Conservation (phyloP, 2,329 filamentous ascomycete genomes). For the Tolypocladium nubicola region DNA sequence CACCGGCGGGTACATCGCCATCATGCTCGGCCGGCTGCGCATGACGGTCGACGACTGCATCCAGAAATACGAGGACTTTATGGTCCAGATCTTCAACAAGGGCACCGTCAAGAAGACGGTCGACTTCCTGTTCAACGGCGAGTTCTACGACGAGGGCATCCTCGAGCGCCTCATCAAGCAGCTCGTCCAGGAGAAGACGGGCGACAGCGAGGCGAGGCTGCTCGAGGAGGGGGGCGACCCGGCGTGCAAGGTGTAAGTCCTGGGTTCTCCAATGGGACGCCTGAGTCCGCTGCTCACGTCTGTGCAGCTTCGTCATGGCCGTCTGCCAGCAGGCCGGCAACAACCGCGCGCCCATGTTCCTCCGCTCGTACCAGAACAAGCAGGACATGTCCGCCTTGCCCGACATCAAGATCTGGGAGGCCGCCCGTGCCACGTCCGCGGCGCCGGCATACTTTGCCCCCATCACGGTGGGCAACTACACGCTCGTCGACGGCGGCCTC, state of each 20-base stretch:
- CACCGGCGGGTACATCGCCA: conserved; percentile 24
- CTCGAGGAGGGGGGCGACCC: not conserved
- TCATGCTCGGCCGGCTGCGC: conserved; percentile 26
- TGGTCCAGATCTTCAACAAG: conserved; percentile 1
- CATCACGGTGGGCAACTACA: not conserved
- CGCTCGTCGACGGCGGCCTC: conserved; percentile 5
- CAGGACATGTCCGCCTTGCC: conserved; percentile 2
- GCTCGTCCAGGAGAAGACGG: not conserved
- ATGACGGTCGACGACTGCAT: conserved; percentile 4
- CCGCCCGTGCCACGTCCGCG: conserved; percentile 4
- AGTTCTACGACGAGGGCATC: not conserved
- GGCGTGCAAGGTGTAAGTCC: not conserved
- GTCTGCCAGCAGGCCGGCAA: not conserved
- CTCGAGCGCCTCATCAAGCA: conserved; percentile 1
- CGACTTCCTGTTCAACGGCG: not conserved
- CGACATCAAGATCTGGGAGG: conserved; percentile 4
- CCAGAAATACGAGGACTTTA: conserved; percentile 2
- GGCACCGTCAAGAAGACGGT: not conserved
- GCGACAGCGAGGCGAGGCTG: not conserved
- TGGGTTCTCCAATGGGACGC: not conserved
- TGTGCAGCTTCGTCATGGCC: conserved; percentile 3
- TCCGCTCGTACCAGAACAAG: conserved; percentile 5
- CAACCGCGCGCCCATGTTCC: conserved; percentile 1
- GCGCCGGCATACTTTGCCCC: conserved; percentile 3
- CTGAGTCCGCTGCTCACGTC: not conserved